Percentiles rank a stretch among this genome's conserved stretches.
Conservation (phyloP, 345 rosid genomes). For the Eucalyptus curtisii region DNA sequence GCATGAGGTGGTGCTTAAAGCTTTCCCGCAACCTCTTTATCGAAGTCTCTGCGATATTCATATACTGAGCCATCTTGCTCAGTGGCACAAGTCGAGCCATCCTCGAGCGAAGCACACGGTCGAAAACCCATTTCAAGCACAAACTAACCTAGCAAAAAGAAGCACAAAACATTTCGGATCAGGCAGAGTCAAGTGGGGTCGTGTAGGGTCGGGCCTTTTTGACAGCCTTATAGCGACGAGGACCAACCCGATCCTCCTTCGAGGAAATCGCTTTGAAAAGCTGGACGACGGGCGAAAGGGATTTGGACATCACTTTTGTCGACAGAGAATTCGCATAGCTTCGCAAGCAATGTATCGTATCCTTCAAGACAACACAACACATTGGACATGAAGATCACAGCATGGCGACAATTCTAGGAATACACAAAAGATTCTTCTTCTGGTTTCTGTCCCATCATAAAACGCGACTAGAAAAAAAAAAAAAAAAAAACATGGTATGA, state of each 20-base stretch:
- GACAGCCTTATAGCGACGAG: neutral
- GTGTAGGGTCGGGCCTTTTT: neutral
- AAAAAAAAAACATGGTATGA: neutral
- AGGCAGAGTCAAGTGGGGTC: neutral
- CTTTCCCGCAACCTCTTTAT: neutral
- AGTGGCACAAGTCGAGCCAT: neutral
- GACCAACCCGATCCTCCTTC: neutral
- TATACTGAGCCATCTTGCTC: neutral
- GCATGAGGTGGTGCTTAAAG: neutral
- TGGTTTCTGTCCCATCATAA: neutral
- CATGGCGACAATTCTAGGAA: neutral
- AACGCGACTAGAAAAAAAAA: neutral
- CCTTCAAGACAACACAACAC: neutral
- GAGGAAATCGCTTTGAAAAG: neutral
- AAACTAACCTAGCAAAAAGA: neutral
- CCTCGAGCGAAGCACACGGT: neutral
- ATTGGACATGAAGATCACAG: neutral
- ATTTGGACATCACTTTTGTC: neutral
- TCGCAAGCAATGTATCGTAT: neutral
- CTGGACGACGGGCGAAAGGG: neutral
- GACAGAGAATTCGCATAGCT: neutral
- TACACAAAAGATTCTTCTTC: neutral
- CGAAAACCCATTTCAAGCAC: neutral
- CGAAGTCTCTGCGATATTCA: neutral
- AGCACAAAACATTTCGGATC: neutral